Evolutionary conservation across 768 basidiomycete genomes (phyloP).

Genomic region (Termitomyces sp.): DNA sequence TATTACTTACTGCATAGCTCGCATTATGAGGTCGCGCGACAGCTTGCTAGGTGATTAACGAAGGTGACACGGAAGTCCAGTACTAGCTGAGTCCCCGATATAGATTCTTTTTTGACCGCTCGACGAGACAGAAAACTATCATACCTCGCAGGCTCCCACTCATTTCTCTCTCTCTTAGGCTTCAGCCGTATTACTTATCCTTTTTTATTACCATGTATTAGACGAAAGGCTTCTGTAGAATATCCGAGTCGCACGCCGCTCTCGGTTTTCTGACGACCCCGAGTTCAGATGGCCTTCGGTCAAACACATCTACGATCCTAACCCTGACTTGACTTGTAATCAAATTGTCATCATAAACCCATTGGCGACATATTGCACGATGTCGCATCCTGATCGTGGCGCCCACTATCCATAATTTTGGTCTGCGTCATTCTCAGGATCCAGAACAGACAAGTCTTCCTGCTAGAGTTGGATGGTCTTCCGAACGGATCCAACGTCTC

Average conservation of each 20-base stretch:
- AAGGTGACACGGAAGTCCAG: too few relatives aligned
- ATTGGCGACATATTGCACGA: too few relatives aligned
- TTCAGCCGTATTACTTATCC: neutral
- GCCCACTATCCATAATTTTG: neutral
- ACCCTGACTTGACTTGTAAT: too few relatives aligned
- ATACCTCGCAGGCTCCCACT: neutral
- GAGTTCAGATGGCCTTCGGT: too few relatives aligned
- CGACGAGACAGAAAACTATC: too few relatives aligned
- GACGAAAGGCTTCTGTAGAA: neutral
- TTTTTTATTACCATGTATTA: neutral
- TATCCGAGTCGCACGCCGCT: neutral
- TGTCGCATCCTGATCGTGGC: neutral
- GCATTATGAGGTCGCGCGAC: neutral
- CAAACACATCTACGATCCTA: too few relatives aligned
- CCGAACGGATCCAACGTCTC: neutral
- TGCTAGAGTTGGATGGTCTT: neutral
- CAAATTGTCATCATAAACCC: neutral
- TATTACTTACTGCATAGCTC: too few relatives aligned
- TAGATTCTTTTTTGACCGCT: too few relatives aligned
- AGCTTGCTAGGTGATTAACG: neutral
- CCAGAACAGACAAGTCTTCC: too few relatives aligned
- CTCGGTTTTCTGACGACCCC: neutral
- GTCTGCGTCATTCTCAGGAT: neutral
- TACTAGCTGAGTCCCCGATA: neutral
- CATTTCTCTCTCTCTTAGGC: neutral